These are phyloP conservation scores for Eucalyptus sp. DNA, from an alignment of 345 rosid species.

Conservation along the genomic window DNA sequence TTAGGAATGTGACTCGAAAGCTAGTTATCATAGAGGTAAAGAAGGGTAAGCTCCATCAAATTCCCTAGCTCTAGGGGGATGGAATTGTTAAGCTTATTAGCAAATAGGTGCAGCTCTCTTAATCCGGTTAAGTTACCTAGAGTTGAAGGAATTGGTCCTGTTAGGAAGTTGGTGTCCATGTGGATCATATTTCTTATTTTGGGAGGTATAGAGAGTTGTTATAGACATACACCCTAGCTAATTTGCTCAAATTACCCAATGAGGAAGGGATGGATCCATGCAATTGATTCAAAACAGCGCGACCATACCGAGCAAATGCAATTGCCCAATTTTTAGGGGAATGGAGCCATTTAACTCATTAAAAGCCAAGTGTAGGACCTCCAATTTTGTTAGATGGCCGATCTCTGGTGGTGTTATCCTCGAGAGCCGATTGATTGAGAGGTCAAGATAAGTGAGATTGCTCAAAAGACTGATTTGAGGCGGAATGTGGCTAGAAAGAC, in stretches of 20 bases:
- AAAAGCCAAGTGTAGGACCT: too few species aligned
- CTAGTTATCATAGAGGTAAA: too few species aligned
- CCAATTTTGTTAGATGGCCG: not conserved
- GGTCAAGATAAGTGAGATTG: not conserved
- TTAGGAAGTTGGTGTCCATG: not conserved
- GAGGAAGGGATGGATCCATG: not conserved
- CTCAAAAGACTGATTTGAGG: not conserved
- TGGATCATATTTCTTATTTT: conserved; percentile 11
- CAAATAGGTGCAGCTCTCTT: not conserved
- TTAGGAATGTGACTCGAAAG: too few species aligned
- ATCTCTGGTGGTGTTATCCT: conserved; percentile 2
- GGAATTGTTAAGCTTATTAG: not conserved
- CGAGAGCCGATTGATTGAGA: not conserved
- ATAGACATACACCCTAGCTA: too few species aligned
- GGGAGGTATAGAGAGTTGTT: not conserved
- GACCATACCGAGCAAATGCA: not conserved
- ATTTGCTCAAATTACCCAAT: not conserved
- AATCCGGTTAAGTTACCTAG: not conserved
- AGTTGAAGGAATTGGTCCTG: conserved; percentile 5
- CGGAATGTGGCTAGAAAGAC: conserved; percentile 10
- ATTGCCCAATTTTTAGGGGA: not conserved
- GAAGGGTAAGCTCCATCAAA: not conserved
- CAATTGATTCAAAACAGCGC: too few species aligned
- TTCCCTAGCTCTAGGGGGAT: not conserved
- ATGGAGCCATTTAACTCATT: too few species aligned